These are phyloP conservation scores for Arthrobotrys sinensis DNA, from an alignment of 2,329 filamentous ascomycete species.

Conservation along the genomic window DNA sequence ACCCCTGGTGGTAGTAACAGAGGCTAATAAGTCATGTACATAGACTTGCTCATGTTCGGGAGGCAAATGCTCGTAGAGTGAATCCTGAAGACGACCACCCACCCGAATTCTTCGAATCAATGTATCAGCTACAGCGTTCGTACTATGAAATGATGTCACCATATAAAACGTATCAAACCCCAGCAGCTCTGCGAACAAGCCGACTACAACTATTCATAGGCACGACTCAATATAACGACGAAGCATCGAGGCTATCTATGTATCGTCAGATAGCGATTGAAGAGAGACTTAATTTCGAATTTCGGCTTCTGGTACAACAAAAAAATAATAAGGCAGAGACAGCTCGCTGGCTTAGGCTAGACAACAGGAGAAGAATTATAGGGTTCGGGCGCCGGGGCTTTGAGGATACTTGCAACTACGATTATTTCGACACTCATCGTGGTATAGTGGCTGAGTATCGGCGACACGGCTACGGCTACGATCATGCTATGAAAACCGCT, in stretches of 20 bases:
- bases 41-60: background rate
- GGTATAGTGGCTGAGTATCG: background rate
- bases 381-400: background rate
- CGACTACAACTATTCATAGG: background rate
- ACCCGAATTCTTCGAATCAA: background rate
- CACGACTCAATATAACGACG: background rate
- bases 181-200: background rate
- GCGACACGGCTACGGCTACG: too few species aligned
- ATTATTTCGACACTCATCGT: background rate
- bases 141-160: slow-evolving; percentile 23
- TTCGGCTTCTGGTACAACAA: background rate
- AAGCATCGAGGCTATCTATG: background rate
- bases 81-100: background rate
- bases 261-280: slow-evolving; percentile 9
- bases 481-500: too few species aligned
- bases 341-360: background rate
- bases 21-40: background rate
- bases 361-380: background rate
- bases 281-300: background rate
- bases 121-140: background rate
- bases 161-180: background rate
- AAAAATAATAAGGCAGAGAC: background rate
- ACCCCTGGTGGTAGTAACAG: background rate
- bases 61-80: background rate
- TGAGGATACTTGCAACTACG: background rate